Base-by-base conservation (phyloP, 2,329 filamentous ascomycete species). In the Emericellopsis atlantica region DNA sequence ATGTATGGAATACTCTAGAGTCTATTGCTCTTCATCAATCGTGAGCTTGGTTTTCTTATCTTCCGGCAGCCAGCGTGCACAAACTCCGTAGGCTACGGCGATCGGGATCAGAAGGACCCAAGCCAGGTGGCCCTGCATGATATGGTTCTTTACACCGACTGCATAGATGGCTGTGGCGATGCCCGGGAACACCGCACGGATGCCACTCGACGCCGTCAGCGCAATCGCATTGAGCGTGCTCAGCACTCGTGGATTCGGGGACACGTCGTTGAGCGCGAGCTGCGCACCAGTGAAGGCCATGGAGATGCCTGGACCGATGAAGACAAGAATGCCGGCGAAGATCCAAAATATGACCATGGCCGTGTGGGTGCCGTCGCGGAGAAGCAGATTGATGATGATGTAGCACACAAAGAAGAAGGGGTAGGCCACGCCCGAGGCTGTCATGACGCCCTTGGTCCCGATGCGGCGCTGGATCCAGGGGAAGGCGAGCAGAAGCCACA, bases 241-340 rank as follows among this genome's bases (percentile, higher is more conserved):
- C 9, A 90, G 63, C 0, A 76, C 72, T 34, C 67, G 64, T 1
- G 75, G 70, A 9, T 69, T 75, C 0, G 85, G 85, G 0, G 79
- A 70, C 2, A 83, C 74, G 43, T 89, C 82, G 56, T 90, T 90
- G 26, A 90, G 53, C 0, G 77, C 76, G 8, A 90, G 74, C 62
- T 89, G 83, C 1, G 80, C 70, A 2, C 69, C 78, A 0, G 81
- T 88, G 52, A 82, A 84, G 2, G 70, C 66, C 81, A 85, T 86
- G 38, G 69, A 70, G 0, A 84, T 73, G 2, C 77, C 76, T 11
- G 70, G 70, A 0, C 79, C 80, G 8, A 61, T 9, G 0, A 84
- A n/a, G 0, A 64, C 60, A 10, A 79, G 54, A 9, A 58, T 39
- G 0, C 60, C 46, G 1, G 49, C 54, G 1, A 60, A 3, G 3